Evolutionary conservation across 768 basidiomycete species (phyloP).

Genomic region (Phanerodontia chrysosporium): DNA sequence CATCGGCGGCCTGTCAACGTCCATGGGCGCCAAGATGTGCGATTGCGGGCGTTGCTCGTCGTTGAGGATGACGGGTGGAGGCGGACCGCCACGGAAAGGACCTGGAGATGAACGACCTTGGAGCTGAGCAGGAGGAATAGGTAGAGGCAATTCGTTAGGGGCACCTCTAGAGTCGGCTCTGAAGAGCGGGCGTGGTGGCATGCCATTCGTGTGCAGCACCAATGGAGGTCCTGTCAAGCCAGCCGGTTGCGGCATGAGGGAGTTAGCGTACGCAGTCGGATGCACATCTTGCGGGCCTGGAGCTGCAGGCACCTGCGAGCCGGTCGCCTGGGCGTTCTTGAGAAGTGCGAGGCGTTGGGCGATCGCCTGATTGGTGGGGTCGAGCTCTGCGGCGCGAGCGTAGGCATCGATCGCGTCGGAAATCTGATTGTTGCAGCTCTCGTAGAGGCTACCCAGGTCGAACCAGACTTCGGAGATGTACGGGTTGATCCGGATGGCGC

Average conservation of each 20-base stretch:
- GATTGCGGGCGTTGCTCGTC: slow-evolving; percentile 71
- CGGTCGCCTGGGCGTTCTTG: slow-evolving; percentile 73
- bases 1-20: slow-evolving; percentile 27
- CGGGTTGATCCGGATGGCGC: slow-evolving; percentile 97
- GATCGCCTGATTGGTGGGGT: slow-evolving; percentile 80
- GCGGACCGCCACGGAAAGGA: slow-evolving; percentile 80
- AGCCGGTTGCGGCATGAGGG: slow-evolving; percentile 61
- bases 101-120: slow-evolving; percentile 46
- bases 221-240: slow-evolving; percentile 66
- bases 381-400: slow-evolving; percentile 89
- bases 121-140: slow-evolving; percentile 46
- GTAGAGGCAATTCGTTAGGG: slow-evolving; percentile 41
- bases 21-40: slow-evolving; percentile 77
- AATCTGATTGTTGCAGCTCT: slow-evolving; percentile 98
- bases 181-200: slow-evolving; percentile 48
- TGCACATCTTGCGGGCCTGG: slow-evolving; percentile 95
- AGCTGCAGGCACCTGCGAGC: slow-evolving; percentile 74
- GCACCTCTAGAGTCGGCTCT: slow-evolving; percentile 62
- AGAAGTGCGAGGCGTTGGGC: slow-evolving; percentile 75
- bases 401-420: slow-evolving; percentile 99
- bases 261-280: slow-evolving; percentile 87
- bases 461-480: slow-evolving; percentile 97
- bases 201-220: slow-evolving; percentile 42
- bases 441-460: slow-evolving; percentile 94
- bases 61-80: slow-evolving; percentile 76